phyloP scores from a whole-genome alignment of 2,329 filamentous ascomycete species.

The Xylariales sp. region DNA sequence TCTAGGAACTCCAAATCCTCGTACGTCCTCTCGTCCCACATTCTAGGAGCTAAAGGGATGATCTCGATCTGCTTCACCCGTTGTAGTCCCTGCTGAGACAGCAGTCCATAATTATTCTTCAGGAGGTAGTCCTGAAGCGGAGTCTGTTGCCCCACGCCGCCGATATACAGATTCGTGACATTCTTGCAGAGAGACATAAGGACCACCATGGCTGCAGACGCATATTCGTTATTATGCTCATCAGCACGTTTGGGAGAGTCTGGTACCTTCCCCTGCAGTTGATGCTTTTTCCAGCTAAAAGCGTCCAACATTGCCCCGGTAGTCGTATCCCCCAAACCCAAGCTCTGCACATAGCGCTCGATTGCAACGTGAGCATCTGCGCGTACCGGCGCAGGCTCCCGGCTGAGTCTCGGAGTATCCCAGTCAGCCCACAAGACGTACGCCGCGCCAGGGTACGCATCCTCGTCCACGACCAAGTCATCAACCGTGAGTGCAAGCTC shows the following conservation, averaged over 20 bases:
- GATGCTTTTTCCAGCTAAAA: not conserved
- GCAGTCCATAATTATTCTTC: not conserved
- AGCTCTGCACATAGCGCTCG: not conserved
- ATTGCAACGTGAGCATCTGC: not conserved
- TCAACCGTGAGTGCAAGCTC: not conserved
- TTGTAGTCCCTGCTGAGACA: not conserved
- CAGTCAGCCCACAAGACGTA: not conserved
- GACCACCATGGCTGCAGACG: not conserved
- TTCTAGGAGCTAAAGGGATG: not conserved
- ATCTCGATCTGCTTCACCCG: not conserved
- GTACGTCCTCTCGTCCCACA: not conserved
- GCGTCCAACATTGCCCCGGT: not conserved
- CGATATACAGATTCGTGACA: not conserved
- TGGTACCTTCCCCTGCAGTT: not conserved
- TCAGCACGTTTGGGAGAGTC: not conserved
- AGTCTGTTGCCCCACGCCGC: not conserved
- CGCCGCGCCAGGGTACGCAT: not conserved
- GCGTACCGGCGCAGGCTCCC: not conserved
- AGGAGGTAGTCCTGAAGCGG: not conserved
- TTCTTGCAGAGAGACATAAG: not conserved
- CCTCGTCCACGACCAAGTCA: not conserved
- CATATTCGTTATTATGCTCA: not conserved
- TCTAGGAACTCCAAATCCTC: not conserved
- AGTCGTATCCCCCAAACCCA: not conserved
- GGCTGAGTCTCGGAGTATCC: not conserved